A percentile compares a stretch with the other conserved stretches of the same genome.
Evolutionary conservation across 805 yeast species (phyloP).

Genomic region (Torulaspora franciscae): DNA sequence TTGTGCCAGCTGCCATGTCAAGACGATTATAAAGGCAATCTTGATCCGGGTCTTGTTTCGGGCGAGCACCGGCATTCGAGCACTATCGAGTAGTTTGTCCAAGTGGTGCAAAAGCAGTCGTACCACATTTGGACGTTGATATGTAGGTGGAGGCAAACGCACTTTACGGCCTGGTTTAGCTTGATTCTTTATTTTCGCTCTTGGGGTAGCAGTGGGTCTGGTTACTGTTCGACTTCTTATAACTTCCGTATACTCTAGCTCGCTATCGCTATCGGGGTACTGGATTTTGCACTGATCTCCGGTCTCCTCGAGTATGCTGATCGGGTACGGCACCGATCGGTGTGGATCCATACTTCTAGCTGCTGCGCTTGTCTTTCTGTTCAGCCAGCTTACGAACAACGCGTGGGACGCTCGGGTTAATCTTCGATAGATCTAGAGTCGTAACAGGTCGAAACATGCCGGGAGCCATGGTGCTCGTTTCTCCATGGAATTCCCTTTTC

Average conservation of each 20-base stretch:
- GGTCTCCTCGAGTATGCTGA: slow-evolving; percentile 1
- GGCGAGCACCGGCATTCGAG: slow-evolving; percentile 1
- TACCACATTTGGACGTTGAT: not conserved
- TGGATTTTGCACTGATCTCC: not conserved
- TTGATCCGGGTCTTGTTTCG: slow-evolving; percentile 3
- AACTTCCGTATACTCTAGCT: slow-evolving; percentile 5
- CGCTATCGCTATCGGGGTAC: not conserved
- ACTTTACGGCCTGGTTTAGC: not conserved
- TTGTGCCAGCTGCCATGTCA: slow-evolving; percentile 7
- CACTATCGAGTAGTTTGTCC: slow-evolving; percentile 2
- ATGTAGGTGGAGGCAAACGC: not conserved
- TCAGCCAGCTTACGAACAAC: too few species aligned
- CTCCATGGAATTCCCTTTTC: too few species aligned
- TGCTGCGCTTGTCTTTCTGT: not conserved
- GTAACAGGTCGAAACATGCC: too few species aligned
- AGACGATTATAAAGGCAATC: not conserved
- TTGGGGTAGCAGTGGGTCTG: not conserved
- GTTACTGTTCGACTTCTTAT: not conserved
- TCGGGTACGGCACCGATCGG: slow-evolving; percentile 1
- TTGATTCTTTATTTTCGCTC: not conserved
- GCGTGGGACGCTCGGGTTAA: not conserved
- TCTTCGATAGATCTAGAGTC: too few species aligned
- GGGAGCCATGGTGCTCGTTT: too few species aligned
- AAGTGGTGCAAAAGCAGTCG: not conserved
- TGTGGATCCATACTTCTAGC: not conserved